Percentiles rank a stretch among this genome's conserved stretches.
Evolutionary conservation across 306 rosid species (phyloP).

Genomic region (Cyclanthera cordifolia): DNA sequence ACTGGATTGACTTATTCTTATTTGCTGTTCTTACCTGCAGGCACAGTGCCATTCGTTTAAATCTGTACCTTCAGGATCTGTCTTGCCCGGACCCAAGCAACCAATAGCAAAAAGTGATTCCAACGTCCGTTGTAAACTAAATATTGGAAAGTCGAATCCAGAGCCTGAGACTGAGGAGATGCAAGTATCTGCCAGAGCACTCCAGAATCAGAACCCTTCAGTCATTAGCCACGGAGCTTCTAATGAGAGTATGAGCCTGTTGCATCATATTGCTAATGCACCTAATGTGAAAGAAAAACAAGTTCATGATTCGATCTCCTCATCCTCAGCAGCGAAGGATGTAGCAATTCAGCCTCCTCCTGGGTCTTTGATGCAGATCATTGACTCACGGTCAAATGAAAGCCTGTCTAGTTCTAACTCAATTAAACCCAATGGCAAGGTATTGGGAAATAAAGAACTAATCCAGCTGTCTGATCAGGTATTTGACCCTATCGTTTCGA

Average conservation of each 20-base stretch:
- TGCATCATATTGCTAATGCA: constrained; percentile 26
- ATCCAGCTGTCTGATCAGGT: constrained; percentile 47
- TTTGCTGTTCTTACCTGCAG: constrained; percentile 25
- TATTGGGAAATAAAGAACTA: constrained; percentile 32
- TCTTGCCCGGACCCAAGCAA: constrained; percentile 56
- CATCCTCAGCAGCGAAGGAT: constrained; percentile 25
- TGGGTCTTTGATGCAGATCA: constrained; percentile 26
- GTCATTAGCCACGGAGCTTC: constrained; percentile 31
- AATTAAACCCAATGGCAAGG: constrained; percentile 43
- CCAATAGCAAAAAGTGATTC: constrained; percentile 50
- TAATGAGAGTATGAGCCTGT: constrained; percentile 30
- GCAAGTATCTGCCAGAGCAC: constrained; percentile 24
- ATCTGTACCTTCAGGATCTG: constrained; percentile 40
- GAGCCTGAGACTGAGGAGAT: constrained; percentile 22
- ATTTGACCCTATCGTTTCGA: constrained; percentile 13
- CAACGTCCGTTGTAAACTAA: constrained; percentile 32
- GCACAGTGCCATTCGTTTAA: constrained; percentile 36
- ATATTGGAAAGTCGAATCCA: background rate
- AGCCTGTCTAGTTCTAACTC: constrained; percentile 43
- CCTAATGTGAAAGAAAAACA: constrained; percentile 32
- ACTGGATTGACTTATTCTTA: background rate
- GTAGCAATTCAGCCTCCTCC: constrained; percentile 30
- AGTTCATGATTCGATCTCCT: constrained; percentile 25
- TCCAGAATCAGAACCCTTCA: constrained; percentile 55
- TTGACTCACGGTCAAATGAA: constrained; percentile 34